Base-by-base conservation (phyloP, 2,329 filamentous ascomycete genomes). In the Epichloe glyceriae region DNA sequence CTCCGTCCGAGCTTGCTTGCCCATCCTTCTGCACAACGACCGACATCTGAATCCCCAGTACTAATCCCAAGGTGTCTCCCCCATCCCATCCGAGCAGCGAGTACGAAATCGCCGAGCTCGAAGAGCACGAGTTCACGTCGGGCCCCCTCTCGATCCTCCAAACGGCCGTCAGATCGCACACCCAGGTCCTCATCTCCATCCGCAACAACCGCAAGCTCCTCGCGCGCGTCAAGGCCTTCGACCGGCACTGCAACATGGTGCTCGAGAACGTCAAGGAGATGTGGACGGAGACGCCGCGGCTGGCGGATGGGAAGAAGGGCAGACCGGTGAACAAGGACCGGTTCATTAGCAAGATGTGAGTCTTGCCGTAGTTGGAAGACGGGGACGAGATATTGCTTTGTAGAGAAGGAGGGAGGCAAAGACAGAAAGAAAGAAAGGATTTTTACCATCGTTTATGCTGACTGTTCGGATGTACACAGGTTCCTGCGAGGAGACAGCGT, bases 231-330 rank as follows among this genome's bases (percentile, higher is more conserved):
- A 98, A 98, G 76, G 93, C 93, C 6, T 98, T 98, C 67, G 93
- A 98, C 71, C 80, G 93, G 54, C 93, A 98, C 72, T 97, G 90
- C 80, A 98, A 98, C 73, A 97, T 98, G 93, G 87, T 95, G 3
- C 75, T 96, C 46, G 89, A 95, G 75, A 95, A 95, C 60, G 89
- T 94, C 43, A 71, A 72, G 77, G 93, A 98, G 73, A 97, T 98
- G 91, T 98, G 93, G 93, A 96, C 90, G 10, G 93, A 98, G 73
- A 93, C 86, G 51, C 89, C 91, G 46, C 75, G 82, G 54, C 77
- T 87, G 63, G 82, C 86, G 20, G 85, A 83, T 57, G 91, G 91
- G 58, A 93, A 91, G 75, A 90, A 89, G 72, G 90, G 90, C 51
- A 76, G 85, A 62, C 83, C 86, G 43, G 88, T 97, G 55, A 98